phyloP scores from a whole-genome alignment of 140 eudicot genomes.

The Senecio squalidus region DNA sequence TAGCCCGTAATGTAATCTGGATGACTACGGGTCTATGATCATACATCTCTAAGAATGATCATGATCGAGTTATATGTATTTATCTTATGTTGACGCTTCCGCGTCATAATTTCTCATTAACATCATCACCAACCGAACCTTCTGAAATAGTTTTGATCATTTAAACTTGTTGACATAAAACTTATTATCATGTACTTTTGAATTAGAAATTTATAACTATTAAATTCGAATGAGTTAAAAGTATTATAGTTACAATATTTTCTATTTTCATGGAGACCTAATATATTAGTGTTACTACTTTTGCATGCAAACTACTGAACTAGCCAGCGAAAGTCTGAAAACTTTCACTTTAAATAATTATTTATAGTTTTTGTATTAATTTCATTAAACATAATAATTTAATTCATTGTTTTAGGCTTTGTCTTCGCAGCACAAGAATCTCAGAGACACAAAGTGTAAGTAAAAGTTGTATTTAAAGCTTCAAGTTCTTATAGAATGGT shows the following conservation, averaged over 20 bases:
- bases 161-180: too few species aligned
- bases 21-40: too few species aligned
- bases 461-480: not conserved
- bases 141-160: too few species aligned
- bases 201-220: not conserved
- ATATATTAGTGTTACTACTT: not conserved
- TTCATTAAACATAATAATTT: constrained; percentile 1
- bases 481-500: not conserved
- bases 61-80: too few species aligned
- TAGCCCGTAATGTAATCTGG: too few species aligned
- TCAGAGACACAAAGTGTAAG: constrained; percentile 8
- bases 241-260: too few species aligned
- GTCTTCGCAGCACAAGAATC: not conserved
- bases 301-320: too few species aligned
- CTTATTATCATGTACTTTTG: not conserved
- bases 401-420: not conserved
- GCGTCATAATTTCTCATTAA: too few species aligned
- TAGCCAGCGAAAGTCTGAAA: too few species aligned
- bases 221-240: not conserved
- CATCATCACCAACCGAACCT: too few species aligned
- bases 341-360: constrained; percentile 8
- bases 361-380: constrained; percentile 3
- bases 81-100: too few species aligned
- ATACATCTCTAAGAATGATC: too few species aligned
- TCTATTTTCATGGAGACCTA: not conserved